phyloP scores from a whole-genome alignment of 768 basidiomycete species.

The Collybia sp. region DNA sequence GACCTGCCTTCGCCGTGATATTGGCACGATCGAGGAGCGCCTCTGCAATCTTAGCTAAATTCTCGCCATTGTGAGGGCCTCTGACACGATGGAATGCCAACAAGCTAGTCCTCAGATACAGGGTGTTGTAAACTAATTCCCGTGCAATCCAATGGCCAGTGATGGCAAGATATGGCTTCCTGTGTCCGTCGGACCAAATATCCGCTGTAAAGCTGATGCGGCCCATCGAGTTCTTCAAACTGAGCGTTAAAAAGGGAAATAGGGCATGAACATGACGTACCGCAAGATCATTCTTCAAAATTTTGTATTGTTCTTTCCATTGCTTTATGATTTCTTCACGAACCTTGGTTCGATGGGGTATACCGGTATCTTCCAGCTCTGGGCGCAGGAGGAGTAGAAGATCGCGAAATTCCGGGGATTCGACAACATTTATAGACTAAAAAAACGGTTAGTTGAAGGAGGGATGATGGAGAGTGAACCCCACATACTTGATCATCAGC shows the following conservation, averaged over 20 bases:
- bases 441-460: not conserved
- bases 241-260: not conserved
- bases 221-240: constrained; percentile 5
- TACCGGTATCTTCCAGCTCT: not conserved
- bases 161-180: constrained; percentile 6
- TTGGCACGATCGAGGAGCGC: constrained; percentile 1
- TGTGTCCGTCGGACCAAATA: constrained; percentile 12
- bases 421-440: constrained; percentile 13
- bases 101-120: constrained; percentile 5
- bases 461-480: not conserved
- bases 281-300: constrained; percentile 15
- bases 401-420: not conserved
- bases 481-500: not conserved
- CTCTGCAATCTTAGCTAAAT: constrained; percentile 2
- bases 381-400: not conserved
- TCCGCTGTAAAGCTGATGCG: constrained; percentile 11
- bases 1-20: not conserved
- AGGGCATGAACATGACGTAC: constrained; percentile 8
- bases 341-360: not conserved
- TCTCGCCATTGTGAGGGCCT: constrained; percentile 11
- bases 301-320: constrained; percentile 15
- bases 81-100: constrained; percentile 12
- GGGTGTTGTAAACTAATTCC: not conserved
- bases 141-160: constrained; percentile 14
- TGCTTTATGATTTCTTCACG: constrained; percentile 12